A percentile compares a stretch with the other conserved stretches of the same genome.
These are phyloP conservation scores for Colletotrichum gigasporum DNA, from an alignment of 2,329 filamentous ascomycete species.

Conservation along the genomic window DNA sequence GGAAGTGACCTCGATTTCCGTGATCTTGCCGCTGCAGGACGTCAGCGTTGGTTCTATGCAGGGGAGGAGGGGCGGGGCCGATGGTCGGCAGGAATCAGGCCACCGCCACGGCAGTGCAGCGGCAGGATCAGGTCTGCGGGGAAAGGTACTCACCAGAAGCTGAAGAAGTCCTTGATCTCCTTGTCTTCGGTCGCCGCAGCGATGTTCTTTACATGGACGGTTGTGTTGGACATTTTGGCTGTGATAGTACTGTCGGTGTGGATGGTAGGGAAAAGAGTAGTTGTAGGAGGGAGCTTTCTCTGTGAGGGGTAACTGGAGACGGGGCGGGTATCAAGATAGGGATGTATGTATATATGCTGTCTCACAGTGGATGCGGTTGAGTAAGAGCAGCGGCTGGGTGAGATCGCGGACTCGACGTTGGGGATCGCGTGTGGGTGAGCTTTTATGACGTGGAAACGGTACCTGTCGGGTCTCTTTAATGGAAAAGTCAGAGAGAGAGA, in stretches of 20 bases:
- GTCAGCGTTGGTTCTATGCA: slow-evolving; percentile 19
- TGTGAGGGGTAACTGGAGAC: slow-evolving; percentile 26
- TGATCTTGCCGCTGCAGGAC: slow-evolving; percentile 83
- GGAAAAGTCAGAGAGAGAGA: slow-evolving; percentile 1
- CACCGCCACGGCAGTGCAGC: neutral
- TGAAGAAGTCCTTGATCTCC: slow-evolving; percentile 97
- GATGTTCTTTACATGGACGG: slow-evolving; percentile 92
- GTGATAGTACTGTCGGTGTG: slow-evolving; percentile 15
- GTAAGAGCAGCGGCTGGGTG: neutral
- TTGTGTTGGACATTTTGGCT: slow-evolving; percentile 65
- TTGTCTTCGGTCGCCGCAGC: slow-evolving; percentile 82
- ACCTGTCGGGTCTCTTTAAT: neutral
- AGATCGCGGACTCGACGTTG: neutral
- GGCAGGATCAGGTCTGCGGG: neutral
- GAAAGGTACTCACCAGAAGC: slow-evolving; percentile 77
- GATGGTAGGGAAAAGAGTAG: neutral
- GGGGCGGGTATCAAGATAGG: slow-evolving; percentile 25
- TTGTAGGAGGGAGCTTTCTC: slow-evolving; percentile 23
- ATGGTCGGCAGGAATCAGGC: neutral
- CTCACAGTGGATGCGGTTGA: slow-evolving; percentile 12
- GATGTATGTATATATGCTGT: slow-evolving; percentile 7
- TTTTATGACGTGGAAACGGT: slow-evolving; percentile 13
- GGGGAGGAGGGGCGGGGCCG: too few species aligned
- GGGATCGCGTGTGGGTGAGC: slow-evolving; percentile 7
- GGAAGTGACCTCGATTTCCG: slow-evolving; percentile 78